Evolutionary conservation across 1,139 yeast genomes (phyloP).

Genomic region (Kodamaea ohmeri): DNA sequence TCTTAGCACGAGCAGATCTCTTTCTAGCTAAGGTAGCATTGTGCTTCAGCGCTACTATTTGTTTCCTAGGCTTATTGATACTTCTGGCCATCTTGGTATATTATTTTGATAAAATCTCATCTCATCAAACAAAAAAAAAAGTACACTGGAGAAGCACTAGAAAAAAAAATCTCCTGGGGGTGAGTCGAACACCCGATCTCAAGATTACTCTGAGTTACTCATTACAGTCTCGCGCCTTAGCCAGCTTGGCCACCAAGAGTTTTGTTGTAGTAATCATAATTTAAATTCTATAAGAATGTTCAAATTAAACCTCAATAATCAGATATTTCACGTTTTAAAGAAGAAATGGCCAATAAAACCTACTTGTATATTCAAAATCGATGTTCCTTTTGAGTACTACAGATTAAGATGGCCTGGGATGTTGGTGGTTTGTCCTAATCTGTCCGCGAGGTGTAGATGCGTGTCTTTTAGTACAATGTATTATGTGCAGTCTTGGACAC

Average conservation of each 20-base stretch:
- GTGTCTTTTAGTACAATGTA: no score
- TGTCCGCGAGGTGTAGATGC: no score
- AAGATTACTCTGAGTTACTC: slow-evolving; percentile 53
- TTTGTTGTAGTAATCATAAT: no score
- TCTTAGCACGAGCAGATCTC: slow-evolving; percentile 52
- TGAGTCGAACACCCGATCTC: slow-evolving; percentile 86
- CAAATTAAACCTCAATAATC: no score
- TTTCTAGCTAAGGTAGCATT: slow-evolving; percentile 53
- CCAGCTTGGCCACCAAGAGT: slow-evolving; percentile 79
- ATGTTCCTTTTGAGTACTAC: background rate
- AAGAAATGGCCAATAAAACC: background rate
- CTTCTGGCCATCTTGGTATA: slow-evolving; percentile 64
- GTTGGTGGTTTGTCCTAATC: no score
- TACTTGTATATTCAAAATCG: background rate
- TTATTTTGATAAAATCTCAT: slow-evolving; percentile 6
- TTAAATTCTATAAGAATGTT: no score
- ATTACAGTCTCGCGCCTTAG: slow-evolving; percentile 82
- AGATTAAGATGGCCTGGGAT: no score
- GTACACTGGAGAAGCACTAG: background rate
- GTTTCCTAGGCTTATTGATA: slow-evolving; percentile 74
- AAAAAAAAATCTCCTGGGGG: slow-evolving; percentile 64
- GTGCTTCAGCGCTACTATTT: slow-evolving; percentile 53
- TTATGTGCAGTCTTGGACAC: no score
- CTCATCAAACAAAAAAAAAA: slow-evolving; percentile 10
- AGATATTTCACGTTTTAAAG: no score